Base-by-base conservation (phyloP, 768 basidiomycete species). In the Leccinellum rugosiceps region DNA sequence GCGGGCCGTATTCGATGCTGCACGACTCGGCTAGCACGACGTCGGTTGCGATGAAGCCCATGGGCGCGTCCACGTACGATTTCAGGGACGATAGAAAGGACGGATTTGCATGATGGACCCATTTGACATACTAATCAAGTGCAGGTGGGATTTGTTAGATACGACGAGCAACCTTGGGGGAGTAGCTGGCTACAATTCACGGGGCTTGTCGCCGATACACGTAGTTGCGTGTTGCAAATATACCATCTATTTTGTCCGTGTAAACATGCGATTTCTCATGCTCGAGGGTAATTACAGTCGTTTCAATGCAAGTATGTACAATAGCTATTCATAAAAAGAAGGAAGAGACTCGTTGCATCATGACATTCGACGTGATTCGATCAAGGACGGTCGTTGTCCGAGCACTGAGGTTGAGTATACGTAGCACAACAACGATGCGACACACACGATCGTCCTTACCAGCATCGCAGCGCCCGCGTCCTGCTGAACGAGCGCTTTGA, bases 141-240 rank as follows among this genome's bases (percentile, higher is more conserved):
- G 49, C 15, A 19, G 41, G 51, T 3, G 32, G 46, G 30, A 35
- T 32, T 53, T 62, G 55, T 64, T 57, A 21, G 26, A 58, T 56
- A 58, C 49, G 54, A 54, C 54, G 31, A 44, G 58, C 68, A 68
- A 63, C 59, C 49, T 61, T 25, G 55, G 10, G 10, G 19, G 38
- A 54, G 71, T 72, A 72, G 71, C 71, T 56, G 72, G 71, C 71
- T 74, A 74, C 72, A 55, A 17, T 19, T 41, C n/a, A 11, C 38
- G 10, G 38, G 38, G 38, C 38, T 41, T 41, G n/a, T 41, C 35
- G 35, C 35, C n/a, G 38, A 51, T 51, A 53, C 57, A 53, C 56
- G 43, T 52, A 55, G 34, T 55, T 56, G 65, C 35, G 31, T 48
- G 28, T 43, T 43, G 44, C 35, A 28, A 38, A 55, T 58, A 56